A percentile compares a stretch with the other conserved stretches of the same genome.
Conservation (phyloP, 257 asterid species). For the Phtheirospermum japonicum region DNA sequence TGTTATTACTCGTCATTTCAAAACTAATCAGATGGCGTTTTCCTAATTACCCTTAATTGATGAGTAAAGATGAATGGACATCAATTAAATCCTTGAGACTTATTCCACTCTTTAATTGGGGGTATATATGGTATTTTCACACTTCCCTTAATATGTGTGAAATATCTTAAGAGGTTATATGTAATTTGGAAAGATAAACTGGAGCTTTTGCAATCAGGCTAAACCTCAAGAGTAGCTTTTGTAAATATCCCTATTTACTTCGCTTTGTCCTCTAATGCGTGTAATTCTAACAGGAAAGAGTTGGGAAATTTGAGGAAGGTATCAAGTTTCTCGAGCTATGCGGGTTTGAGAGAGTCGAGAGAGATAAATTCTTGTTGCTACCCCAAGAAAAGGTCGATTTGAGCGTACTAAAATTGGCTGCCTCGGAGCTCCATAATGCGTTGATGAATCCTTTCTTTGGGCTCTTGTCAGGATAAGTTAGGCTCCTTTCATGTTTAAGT, state of each 20-base stretch:
- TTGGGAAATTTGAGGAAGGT: conserved; percentile 57
- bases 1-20: no score
- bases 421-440: conserved; percentile 52
- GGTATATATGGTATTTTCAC: no score
- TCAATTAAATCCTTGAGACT: no score
- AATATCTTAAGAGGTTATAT: no score
- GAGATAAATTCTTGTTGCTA: conserved; percentile 43
- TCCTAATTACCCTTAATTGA: no score
- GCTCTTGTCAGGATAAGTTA: conserved; percentile 33
- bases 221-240: not conserved
- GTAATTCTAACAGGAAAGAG: conserved; percentile 59
- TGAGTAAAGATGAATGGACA: no score
- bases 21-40: not conserved
- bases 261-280: no score
- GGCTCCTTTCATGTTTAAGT: no score
- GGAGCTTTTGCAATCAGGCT: no score
- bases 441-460: conserved; percentile 72
- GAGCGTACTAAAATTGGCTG: conserved; percentile 40
- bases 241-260: not conserved
- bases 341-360: conserved; percentile 60
- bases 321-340: conserved; percentile 63
- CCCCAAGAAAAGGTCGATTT: conserved; percentile 48
- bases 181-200: no score
- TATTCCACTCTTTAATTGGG: no score
- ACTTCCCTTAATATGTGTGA: no score